Percentiles rank a stretch among this genome's conserved stretches.
Evolutionary conservation across 169 alveolate genomes (phyloP).

Genomic region (Theileria equi): DNA sequence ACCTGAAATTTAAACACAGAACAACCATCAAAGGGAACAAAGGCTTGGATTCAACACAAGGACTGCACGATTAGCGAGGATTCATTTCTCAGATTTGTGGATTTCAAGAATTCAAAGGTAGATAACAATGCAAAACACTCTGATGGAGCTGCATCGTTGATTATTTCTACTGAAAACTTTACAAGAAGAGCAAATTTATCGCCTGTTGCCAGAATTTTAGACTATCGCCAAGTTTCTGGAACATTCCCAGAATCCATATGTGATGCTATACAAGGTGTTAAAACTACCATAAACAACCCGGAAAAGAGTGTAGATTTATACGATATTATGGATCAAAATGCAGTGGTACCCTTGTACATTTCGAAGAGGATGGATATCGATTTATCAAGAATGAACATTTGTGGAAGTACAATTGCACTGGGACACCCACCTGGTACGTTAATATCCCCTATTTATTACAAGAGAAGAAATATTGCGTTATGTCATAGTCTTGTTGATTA

Average conservation of each 20-base stretch:
- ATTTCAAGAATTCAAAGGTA: background rate
- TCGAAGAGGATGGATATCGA: constrained; percentile 52
- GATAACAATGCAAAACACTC: constrained; percentile 13
- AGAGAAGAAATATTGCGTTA: too few relatives aligned
- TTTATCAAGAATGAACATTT: constrained; percentile 57
- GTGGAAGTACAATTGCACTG: constrained; percentile 64
- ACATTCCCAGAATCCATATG: constrained; percentile 52
- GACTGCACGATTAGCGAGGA: constrained; percentile 15
- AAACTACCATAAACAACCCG: constrained; percentile 6
- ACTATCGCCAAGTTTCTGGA: constrained; percentile 49
- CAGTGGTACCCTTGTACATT: constrained; percentile 55
- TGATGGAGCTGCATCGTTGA: constrained; percentile 28
- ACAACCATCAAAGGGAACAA: background rate
- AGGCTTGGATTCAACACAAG: background rate
- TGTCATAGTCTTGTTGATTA: too few relatives aligned
- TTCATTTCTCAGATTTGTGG: background rate
- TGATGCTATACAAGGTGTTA: constrained; percentile 27
- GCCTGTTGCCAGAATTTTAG: constrained; percentile 59
- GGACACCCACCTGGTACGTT: constrained; percentile 67
- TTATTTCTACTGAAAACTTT: background rate
- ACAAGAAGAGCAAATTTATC: constrained; percentile 19
- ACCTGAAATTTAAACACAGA: constrained; percentile 4
- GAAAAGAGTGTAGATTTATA: constrained; percentile 61
- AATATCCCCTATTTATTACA: too few relatives aligned
- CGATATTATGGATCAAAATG: constrained; percentile 68